Evolutionary conservation across 768 basidiomycete genomes (phyloP), one percentile per base, ranked within the genome.

Genomic region (Tricholoma saponaceum): DNA sequence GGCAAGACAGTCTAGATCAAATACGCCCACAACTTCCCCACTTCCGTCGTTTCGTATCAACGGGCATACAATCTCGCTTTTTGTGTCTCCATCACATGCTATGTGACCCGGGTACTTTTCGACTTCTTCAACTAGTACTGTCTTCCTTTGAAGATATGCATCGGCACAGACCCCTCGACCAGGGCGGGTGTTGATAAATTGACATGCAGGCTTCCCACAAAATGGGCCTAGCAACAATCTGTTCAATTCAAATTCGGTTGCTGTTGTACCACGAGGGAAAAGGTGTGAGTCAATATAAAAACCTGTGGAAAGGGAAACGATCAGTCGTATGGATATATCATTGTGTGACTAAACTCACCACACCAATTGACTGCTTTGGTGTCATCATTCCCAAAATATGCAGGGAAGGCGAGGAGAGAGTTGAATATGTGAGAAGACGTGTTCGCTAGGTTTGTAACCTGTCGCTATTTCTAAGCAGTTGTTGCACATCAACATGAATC

Each of bases 131-230:
- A 97, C 92, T n/a, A 93, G 64, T 5, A 92, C 54, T 0, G 87
- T 83, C 61, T 75, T 66, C 44, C 69, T 71, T 51, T 77, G 77
- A 13, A 85, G 55, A 70, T 83, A 96, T 1, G 88, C 86, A 51
- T 86, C 86, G 5, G 92, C 90, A 69, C 95, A 97, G 10, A 97
- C 95, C 26, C 95, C 93, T n/a, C 81, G 79, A 9, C 76, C 53
- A 37, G 79, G 73, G 4, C 75, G 66, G 41, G 83, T 76, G 56
- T 80, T 75, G 69, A 97, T 94, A 63, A 81, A 85, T 64, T 92
- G 89, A 70, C 95, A 98, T 0, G 95, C 95, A 1, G 95, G 95
- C 63, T 89, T 90, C 53, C 95, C 95, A 62, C 85, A 87, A 72
- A 95, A 97, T 0, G 94, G 93, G 0, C 88, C 93, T 5, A 95